Percentiles rank a stretch among this genome's conserved stretches.
These are phyloP conservation scores for Pulicaria dysenterica DNA, from an alignment of 129 eudicot genomes.

Conservation along the genomic window DNA sequence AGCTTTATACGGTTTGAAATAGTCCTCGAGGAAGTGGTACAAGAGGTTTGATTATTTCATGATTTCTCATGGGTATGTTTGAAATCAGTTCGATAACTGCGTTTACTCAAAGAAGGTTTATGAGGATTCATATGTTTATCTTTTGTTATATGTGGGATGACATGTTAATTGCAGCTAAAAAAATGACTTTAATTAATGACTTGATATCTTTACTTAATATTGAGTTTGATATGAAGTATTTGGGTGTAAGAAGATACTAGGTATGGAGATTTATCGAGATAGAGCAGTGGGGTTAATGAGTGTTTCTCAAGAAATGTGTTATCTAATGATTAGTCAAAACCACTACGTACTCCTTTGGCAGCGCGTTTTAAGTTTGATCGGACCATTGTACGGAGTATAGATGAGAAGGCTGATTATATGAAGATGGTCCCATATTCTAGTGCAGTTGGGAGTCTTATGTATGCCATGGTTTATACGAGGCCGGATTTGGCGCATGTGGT, in stretches of 20 bases:
- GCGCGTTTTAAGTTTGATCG: background rate
- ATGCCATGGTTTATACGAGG: background rate
- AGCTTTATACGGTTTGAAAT: too few species aligned
- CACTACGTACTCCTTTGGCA: background rate
- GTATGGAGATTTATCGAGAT: background rate
- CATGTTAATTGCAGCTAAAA: background rate
- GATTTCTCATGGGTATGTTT: background rate
- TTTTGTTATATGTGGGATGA: too few species aligned
- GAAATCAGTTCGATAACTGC: background rate
- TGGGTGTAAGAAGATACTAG: background rate
- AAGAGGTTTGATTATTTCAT: background rate
- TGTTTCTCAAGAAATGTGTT: background rate
- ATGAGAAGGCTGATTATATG: conserved; percentile 1
- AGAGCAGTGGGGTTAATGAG: background rate
- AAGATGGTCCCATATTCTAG: background rate
- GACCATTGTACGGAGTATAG: background rate
- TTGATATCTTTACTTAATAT: background rate
- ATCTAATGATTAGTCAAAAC: background rate
- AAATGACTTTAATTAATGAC: background rate
- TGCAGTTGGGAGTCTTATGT: background rate
- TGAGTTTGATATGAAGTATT: background rate
- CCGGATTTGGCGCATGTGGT: background rate
- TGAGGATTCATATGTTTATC: background rate
- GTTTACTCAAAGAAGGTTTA: background rate
- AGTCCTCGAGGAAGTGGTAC: background rate